phyloP scores from a whole-genome alignment of 306 rosid species.

The Leucaena leucocephala region DNA sequence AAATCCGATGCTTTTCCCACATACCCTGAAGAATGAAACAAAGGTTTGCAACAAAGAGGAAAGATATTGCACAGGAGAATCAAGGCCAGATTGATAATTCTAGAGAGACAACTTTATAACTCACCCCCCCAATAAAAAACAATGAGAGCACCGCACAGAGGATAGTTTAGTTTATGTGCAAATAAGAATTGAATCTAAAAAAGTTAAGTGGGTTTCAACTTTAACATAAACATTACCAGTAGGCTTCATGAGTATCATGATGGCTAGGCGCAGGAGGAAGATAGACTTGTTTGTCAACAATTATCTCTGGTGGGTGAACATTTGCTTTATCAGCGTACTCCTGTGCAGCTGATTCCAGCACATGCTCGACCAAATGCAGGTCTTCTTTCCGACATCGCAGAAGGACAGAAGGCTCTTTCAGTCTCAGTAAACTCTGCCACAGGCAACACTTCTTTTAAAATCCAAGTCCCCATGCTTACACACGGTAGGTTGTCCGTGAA shows the following conservation, averaged over 20 bases:
- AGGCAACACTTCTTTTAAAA: slow-evolving; percentile 27
- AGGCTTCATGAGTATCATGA: slow-evolving; percentile 64
- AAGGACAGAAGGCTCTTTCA: slow-evolving; percentile 94
- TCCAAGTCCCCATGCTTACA: slow-evolving; percentile 20
- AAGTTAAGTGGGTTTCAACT: slow-evolving; percentile 21
- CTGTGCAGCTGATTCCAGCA: slow-evolving; percentile 68
- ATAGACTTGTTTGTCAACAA: slow-evolving; percentile 67
- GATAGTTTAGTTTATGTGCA: slow-evolving; percentile 22
- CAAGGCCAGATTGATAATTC: slow-evolving; percentile 14
- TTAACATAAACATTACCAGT: slow-evolving; percentile 63
- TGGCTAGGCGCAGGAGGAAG: slow-evolving; percentile 92
- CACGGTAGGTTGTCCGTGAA: slow-evolving; percentile 8
- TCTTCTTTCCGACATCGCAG: slow-evolving; percentile 88
- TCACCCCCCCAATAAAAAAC: neutral
- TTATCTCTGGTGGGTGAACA: slow-evolving; percentile 78
- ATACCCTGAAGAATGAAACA: neutral
- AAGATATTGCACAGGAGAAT: slow-evolving; percentile 20
- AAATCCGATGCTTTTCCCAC: neutral
- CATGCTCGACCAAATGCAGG: slow-evolving; percentile 70
- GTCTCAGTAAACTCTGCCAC: slow-evolving; percentile 80
- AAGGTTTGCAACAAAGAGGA: slow-evolving; percentile 7
- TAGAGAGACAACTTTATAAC: slow-evolving; percentile 10
- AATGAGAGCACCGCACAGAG: neutral
- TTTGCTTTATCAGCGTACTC: slow-evolving; percentile 80
- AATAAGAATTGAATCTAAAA: slow-evolving; percentile 6